Base-by-base conservation (phyloP, 75 land plant genomes). In the Pinus taeda region DNA sequence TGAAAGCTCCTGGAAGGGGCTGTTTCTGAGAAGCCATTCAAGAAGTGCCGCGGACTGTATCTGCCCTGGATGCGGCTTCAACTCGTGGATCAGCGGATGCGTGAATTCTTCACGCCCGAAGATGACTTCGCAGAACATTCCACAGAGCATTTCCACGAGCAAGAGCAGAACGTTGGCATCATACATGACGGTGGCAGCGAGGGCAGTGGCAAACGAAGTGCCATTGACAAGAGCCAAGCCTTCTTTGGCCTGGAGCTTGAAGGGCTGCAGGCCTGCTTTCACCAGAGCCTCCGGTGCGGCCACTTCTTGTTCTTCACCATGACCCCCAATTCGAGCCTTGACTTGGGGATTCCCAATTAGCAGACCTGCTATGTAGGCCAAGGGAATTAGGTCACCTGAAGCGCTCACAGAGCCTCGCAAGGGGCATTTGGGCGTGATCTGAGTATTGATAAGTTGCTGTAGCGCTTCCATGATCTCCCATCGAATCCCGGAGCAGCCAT, bases 1-100 rank as follows among this genome's bases (percentile, higher is more conserved):
- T 15, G 87, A 85, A 22, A 60, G 69, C 45, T 86, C 73, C 76
- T 79, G 76, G 62, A 57, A 84, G 20, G 71, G 71, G 74, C 88
- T 85, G 9, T 39, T 81, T 17, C 78, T 62, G 3, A 89, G 78
- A 18, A 88, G 58, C 67, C 73, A 78, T 57, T 85, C 85, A 78
- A 85, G 82, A 58, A 85, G 39, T 3, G 90, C 87, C 7, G 83
- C 84, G 4, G 85, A 84, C 66, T 83, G 83, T 60, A 83, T 80
- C 64, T 83, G 85, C 6, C 87, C 89, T 8, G 89, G 87, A 76
- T 87, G 89, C 69, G 85, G 87, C 79, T 87, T 87, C 63, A 87
- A 81, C 86, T 73, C 53, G 58, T 57, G 58, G 58, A 57, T 57
- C 58, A 57, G 11, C 13, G 13, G 49, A 21, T 30, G 45, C 0